Percentiles rank a stretch among this genome's conserved stretches.
phyloP scores from a whole-genome alignment of 441 rosid species.

The Populus hybrid region DNA sequence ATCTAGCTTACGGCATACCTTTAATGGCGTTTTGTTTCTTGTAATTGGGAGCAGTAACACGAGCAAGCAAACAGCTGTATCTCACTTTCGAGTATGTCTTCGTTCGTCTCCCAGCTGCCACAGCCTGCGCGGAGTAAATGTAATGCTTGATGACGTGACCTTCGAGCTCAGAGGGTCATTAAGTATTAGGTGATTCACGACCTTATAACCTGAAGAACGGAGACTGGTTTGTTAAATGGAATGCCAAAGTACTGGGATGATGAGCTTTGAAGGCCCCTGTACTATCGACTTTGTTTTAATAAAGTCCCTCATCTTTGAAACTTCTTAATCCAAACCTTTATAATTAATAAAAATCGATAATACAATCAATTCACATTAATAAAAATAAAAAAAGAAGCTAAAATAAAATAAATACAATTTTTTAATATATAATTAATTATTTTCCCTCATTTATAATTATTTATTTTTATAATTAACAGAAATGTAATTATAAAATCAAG shows the following conservation, averaged over 20 bases:
- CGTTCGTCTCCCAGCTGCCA: background rate
- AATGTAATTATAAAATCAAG: too few species aligned
- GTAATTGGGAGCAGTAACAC: background rate
- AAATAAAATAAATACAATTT: too few species aligned
- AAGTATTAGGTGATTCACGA: background rate
- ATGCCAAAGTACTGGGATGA: background rate
- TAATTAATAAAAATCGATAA: too few species aligned
- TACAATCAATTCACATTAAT: too few species aligned
- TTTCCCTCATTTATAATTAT: too few species aligned
- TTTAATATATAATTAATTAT: too few species aligned
- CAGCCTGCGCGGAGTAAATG: background rate
- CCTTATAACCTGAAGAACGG: background rate
- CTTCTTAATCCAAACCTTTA: too few species aligned
- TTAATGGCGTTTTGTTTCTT: background rate
- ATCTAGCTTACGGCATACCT: background rate
- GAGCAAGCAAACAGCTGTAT: background rate
- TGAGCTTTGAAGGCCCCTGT: too few species aligned
- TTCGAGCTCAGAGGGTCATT: background rate
- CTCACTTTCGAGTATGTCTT: background rate
- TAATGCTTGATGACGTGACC: background rate
- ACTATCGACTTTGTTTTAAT: too few species aligned
- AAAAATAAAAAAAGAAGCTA: too few species aligned
- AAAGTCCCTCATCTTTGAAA: too few species aligned
- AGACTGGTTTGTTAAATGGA: background rate
- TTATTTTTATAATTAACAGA: too few species aligned